Base-by-base conservation (phyloP, 441 rosid species). In the Hura crepitans region DNA sequence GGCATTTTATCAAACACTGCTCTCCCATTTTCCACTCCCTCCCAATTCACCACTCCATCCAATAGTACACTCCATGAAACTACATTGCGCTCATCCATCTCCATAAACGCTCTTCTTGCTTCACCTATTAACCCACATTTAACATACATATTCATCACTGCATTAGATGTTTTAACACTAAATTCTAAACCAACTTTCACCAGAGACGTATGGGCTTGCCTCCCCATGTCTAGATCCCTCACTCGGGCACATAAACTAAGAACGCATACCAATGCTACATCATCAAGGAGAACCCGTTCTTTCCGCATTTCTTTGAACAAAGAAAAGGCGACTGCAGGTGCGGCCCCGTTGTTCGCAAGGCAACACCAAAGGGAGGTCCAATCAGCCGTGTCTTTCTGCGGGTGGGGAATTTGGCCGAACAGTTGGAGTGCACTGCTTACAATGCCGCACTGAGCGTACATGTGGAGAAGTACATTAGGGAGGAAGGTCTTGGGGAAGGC, bases 301-400 rank as follows among this genome's bases (percentile, higher is more conserved):
- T 73, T 78, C 43, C 58, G 62, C 96, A 90, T 86, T 33, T 82
- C 80, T 31, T 72, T 74, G 31, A 87, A 92, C 35, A 88, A 68
- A 23, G 54, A 70, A 45, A 88, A 67, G 0, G 86, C 82, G 35
- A 79, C 39, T 30, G 71, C 45, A 20, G 39, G 68, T 62, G 78
- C 71, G 59, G 20, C 60, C 3, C 72, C 56, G n/a, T 66, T 62
- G 53, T 79, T 82, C 0, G 84, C 68, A 58, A 87, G 83, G 54
- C 89, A 85, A 68, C 82, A 80, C 67, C 88, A 70, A 61, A 92
- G 74, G 42, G 86, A 72, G 6, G 96, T 92, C 93, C 96, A 90
- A 70, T 92, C 96, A 0, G 85, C 87, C 0, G 75, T 51, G 78
- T 88, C 93, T 70, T 85, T 90, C 42, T 81, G 77, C 9, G 81